These are phyloP conservation scores for Pseudocercospora macadamiae DNA, from an alignment of 2,329 filamentous ascomycete species.

Conservation along the genomic window DNA sequence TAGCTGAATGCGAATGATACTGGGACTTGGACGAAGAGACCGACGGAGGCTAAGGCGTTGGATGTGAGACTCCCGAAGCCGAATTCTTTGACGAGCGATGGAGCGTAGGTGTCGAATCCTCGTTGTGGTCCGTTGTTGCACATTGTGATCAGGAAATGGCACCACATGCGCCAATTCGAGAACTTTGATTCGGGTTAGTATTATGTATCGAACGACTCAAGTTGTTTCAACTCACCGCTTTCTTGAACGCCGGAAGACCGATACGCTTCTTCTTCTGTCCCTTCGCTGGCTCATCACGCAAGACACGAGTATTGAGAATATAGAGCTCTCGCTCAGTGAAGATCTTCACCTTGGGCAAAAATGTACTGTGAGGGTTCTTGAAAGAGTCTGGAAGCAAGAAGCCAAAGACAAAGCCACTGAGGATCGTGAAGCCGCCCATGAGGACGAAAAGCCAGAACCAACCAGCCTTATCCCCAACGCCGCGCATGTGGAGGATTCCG, in stretches of 20 bases:
- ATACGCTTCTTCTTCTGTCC: conserved; percentile 37
- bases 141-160: conserved; percentile 39
- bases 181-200: conserved; percentile 24
- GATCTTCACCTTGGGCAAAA: conserved; percentile 29
- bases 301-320: conserved; percentile 34
- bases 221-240: conserved; percentile 24
- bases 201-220: neutral
- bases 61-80: conserved; percentile 35
- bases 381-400: conserved; percentile 38
- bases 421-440: conserved; percentile 40
- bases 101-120: conserved; percentile 39
- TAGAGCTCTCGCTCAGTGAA: conserved; percentile 37
- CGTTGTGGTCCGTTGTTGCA: conserved; percentile 38
- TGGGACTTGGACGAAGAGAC: conserved; percentile 47
- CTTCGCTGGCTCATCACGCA: conserved; percentile 38
- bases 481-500: conserved; percentile 40
- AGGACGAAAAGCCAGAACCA: conserved; percentile 37
- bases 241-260: conserved; percentile 36
- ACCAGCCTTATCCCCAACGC: conserved; percentile 25
- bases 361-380: conserved; percentile 34
- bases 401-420: conserved; percentile 39
- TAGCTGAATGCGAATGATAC: conserved; percentile 57
- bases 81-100: conserved; percentile 35
- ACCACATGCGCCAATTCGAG: conserved; percentile 38
- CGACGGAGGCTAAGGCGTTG: conserved; percentile 40